These are phyloP conservation scores for Pelargonium myrrhifolium DNA, from an alignment of 441 rosid genomes.

Conservation along the genomic window DNA sequence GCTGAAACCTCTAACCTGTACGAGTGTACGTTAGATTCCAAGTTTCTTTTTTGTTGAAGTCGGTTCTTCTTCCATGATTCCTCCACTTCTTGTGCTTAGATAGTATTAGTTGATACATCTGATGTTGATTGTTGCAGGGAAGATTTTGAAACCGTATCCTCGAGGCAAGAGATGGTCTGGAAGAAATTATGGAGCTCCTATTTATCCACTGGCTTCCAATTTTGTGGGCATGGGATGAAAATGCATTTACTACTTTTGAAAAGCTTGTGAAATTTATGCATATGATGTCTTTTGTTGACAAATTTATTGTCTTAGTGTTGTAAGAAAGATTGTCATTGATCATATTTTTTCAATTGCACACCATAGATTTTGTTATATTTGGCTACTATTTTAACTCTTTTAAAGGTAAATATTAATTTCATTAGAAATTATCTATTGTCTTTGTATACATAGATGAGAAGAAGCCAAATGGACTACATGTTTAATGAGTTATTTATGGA, in stretches of 20 bases:
- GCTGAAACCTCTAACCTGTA: background rate
- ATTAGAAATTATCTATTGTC: too few relatives aligned
- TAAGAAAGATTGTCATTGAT: too few relatives aligned
- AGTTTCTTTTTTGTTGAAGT: background rate
- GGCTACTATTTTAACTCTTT: too few relatives aligned
- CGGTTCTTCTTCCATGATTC: background rate
- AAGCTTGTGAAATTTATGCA: background rate
- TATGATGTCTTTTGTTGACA: background rate
- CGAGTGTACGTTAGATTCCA: background rate
- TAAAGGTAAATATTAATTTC: too few relatives aligned
- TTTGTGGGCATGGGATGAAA: background rate
- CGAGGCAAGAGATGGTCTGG: background rate
- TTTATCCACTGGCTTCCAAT: background rate
- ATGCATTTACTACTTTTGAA: background rate
- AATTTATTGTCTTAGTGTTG: too few relatives aligned
- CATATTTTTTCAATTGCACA: too few relatives aligned
- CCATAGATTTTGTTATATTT: too few relatives aligned
- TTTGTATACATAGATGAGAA: too few relatives aligned
- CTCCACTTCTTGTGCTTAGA: background rate
- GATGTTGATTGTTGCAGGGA: slow-evolving; percentile 32
- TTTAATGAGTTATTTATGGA: too few relatives aligned
- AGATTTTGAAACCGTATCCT: slow-evolving; percentile 17
- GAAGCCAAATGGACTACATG: too few relatives aligned
- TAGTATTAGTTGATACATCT: background rate
- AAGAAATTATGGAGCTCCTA: background rate